These are phyloP conservation scores for Vachellia collinsii DNA, from an alignment of 306 rosid genomes.

Conservation along the genomic window DNA sequence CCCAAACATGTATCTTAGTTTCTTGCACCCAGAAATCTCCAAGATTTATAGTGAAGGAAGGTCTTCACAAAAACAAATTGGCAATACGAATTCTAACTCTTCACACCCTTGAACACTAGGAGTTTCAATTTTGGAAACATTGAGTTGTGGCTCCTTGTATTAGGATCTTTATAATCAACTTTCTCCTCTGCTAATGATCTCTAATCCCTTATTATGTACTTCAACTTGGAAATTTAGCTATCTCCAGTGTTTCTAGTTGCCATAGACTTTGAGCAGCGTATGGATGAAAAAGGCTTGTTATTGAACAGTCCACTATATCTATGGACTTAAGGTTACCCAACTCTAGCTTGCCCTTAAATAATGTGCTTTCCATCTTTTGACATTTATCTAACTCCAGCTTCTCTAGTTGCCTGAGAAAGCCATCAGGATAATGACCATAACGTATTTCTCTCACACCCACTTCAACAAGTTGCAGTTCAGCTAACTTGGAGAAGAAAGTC, in stretches of 20 bases:
- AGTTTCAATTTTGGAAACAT: slow-evolving; percentile 33
- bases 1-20: slow-evolving; percentile 33
- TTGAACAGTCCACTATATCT: background rate
- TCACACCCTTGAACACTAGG: slow-evolving; percentile 13
- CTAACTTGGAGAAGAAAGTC: slow-evolving; percentile 20
- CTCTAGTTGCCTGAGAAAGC: background rate
- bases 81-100: slow-evolving; percentile 23
- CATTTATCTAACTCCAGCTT: background rate
- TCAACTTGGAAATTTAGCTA: background rate
- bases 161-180: background rate
- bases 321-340: background rate
- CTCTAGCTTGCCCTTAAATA: background rate
- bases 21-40: background rate
- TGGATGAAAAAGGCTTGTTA: background rate
- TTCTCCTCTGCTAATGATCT: too few relatives aligned
- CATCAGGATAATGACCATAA: background rate
- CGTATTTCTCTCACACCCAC: background rate
- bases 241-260: background rate
- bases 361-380: background rate
- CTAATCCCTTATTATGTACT: background rate
- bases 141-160: background rate
- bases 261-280: background rate
- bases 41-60: slow-evolving; percentile 31
- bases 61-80: slow-evolving; percentile 23
- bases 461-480: background rate